These are phyloP conservation scores for Boletus coccyginus DNA, from an alignment of 768 basidiomycete genomes.

Conservation along the genomic window DNA sequence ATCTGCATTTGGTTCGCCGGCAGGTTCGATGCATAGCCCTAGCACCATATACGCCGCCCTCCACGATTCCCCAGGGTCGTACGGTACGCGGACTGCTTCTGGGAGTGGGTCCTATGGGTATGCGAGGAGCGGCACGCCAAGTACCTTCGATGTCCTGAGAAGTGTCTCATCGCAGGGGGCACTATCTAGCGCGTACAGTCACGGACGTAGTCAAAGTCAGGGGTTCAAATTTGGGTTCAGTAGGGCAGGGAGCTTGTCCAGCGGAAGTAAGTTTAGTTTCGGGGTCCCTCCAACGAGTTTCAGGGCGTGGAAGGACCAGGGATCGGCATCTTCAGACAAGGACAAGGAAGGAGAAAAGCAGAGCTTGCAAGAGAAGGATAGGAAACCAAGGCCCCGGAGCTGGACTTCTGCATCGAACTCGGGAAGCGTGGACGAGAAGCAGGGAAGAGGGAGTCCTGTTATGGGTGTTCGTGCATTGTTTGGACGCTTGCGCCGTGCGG, in stretches of 20 bases:
- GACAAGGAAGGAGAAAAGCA: conserved; percentile 15
- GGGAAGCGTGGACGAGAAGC: conserved; percentile 24
- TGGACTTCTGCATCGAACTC: conserved; percentile 11
- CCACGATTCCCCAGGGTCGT: conserved; percentile 21
- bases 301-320: conserved; percentile 23
- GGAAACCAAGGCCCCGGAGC: conserved; percentile 13
- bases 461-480: conserved; percentile 27
- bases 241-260: conserved; percentile 19
- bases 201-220: conserved; percentile 15
- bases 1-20: conserved; percentile 31
- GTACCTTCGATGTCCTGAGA: conserved; percentile 25
- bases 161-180: conserved; percentile 34
- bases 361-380: conserved; percentile 12
- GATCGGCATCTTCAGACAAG: conserved; percentile 17
- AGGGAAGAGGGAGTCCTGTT: conserved; percentile 21
- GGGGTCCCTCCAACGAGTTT: conserved; percentile 30
- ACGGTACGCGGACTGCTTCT: conserved; percentile 17
- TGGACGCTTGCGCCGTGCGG: conserved; percentile 24
- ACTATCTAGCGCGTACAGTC: conserved; percentile 20
- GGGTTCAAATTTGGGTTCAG: conserved; percentile 20
- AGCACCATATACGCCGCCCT: conserved; percentile 5
- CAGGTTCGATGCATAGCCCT: conserved; percentile 20
- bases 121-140: conserved; percentile 24
- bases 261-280: conserved; percentile 14
- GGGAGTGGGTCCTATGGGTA: conserved; percentile 24